Conservation (phyloP, 2,329 filamentous ascomycete species). For the Dactylellina sp. region DNA sequence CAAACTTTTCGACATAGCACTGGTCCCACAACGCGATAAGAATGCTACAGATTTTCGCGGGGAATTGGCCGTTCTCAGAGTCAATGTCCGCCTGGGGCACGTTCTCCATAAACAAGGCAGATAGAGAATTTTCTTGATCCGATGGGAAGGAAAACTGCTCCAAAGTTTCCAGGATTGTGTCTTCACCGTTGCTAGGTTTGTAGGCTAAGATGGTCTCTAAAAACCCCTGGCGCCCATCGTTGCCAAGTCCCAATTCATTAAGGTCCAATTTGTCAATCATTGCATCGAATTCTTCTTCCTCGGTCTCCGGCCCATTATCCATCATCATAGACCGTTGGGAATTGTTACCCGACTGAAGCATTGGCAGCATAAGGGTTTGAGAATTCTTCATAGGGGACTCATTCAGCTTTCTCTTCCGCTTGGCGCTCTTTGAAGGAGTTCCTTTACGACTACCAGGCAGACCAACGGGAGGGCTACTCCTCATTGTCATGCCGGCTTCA, state of each 20-base stretch:
- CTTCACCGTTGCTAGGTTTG: slow-evolving; percentile 18
- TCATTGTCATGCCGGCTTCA: slow-evolving; percentile 41
- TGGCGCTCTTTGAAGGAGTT: slow-evolving; percentile 49
- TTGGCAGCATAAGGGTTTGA: slow-evolving; percentile 45
- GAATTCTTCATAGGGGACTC: slow-evolving; percentile 54
- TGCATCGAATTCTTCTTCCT: slow-evolving; percentile 47
- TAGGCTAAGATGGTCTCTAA: slow-evolving; percentile 28
- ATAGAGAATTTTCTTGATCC: slow-evolving; percentile 37
- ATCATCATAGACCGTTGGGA: slow-evolving; percentile 42
- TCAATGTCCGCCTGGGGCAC: slow-evolving; percentile 35
- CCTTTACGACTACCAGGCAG: slow-evolving; percentile 35
- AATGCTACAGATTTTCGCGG: slow-evolving; percentile 38
- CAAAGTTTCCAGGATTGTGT: slow-evolving; percentile 33
- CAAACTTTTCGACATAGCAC: slow-evolving; percentile 54
- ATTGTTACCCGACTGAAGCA: slow-evolving; percentile 35
- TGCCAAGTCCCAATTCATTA: slow-evolving; percentile 37
- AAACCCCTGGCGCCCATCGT: slow-evolving; percentile 43
- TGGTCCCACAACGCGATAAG: slow-evolving; percentile 53
- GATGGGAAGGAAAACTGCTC: slow-evolving; percentile 41
- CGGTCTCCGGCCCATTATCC: slow-evolving; percentile 25
- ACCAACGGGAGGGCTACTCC: slow-evolving; percentile 50
- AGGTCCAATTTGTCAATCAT: slow-evolving; percentile 49
- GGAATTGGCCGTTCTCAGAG: slow-evolving; percentile 40
- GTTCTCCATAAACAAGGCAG: slow-evolving; percentile 50
- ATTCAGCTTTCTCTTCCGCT: slow-evolving; percentile 53